Evolutionary conservation across 1,284 basidiomycete species (phyloP).

Genomic region (Ceratobasidium sp.): DNA sequence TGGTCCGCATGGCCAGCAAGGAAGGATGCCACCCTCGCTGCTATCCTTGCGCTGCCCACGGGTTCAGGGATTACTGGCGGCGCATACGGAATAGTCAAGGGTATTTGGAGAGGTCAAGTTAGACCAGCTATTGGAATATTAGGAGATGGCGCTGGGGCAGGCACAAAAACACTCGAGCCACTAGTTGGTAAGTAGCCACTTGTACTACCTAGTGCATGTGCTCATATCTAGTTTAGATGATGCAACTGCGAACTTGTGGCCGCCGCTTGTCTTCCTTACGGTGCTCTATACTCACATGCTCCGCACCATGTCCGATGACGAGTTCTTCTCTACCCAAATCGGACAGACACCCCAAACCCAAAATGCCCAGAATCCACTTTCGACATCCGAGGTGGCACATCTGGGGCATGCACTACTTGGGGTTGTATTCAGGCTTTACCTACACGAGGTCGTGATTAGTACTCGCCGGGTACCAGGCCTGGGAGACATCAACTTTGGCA

Average conservation of each 20-base stretch:
- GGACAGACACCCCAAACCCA: slow-evolving; percentile 44
- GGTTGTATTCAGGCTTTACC: slow-evolving; percentile 80
- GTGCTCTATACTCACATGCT: slow-evolving; percentile 86
- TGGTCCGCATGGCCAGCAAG: slow-evolving; percentile 64
- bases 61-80: slow-evolving; percentile 48
- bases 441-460: slow-evolving; percentile 57
- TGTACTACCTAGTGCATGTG: not conserved
- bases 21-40: slow-evolving; percentile 57
- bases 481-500: slow-evolving; percentile 60
- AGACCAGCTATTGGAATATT: slow-evolving; percentile 63
- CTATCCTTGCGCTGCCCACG: slow-evolving; percentile 45
- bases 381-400: slow-evolving; percentile 36
- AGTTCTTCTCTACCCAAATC: slow-evolving; percentile 73
- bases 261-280: slow-evolving; percentile 76
- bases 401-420: slow-evolving; percentile 59
- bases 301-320: slow-evolving; percentile 93
- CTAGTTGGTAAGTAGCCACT: slow-evolving; percentile 44
- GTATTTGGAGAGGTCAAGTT: slow-evolving; percentile 74
- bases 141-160: slow-evolving; percentile 51
- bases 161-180: slow-evolving; percentile 44
- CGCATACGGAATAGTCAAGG: slow-evolving; percentile 62
- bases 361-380: slow-evolving; percentile 68
- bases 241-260: slow-evolving; percentile 57
- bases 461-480: slow-evolving; percentile 54
- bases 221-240: slow-evolving; percentile 47